phyloP scores from a whole-genome alignment of 306 rosid species.

The Cicer yamashitae region DNA sequence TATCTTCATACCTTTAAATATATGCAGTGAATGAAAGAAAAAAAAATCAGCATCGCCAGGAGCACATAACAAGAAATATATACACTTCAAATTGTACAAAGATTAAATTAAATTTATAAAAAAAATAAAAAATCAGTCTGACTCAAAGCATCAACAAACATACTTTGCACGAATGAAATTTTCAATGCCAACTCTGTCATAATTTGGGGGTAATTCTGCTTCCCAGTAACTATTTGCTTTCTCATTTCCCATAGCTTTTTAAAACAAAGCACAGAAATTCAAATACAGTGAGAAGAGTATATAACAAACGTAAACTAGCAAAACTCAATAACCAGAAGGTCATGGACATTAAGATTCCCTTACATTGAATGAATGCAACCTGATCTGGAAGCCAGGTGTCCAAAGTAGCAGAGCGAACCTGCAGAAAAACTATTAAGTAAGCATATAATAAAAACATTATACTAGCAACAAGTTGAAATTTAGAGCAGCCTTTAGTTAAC shows the following conservation, averaged over 20 bases:
- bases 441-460: slow-evolving; percentile 22
- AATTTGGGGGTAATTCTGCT: slow-evolving; percentile 94
- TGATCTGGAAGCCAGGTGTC: slow-evolving; percentile 99
- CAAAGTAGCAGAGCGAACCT: slow-evolving; percentile 97
- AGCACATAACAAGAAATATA: slow-evolving; percentile 36
- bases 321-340: slow-evolving; percentile 36
- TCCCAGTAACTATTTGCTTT: slow-evolving; percentile 95
- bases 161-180: slow-evolving; percentile 99
- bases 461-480: slow-evolving; percentile 11
- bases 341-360: slow-evolving; percentile 45
- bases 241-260: slow-evolving; percentile 94
- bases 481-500: slow-evolving; percentile 14
- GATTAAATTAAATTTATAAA: slow-evolving; percentile 16
- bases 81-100: slow-evolving; percentile 22
- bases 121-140: background rate
- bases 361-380: slow-evolving; percentile 96
- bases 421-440: slow-evolving; percentile 47
- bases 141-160: slow-evolving; percentile 50
- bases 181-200: slow-evolving; percentile 99
- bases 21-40: slow-evolving; percentile 41
- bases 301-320: slow-evolving; percentile 36
- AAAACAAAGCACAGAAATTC: slow-evolving; percentile 44
- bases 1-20: slow-evolving; percentile 88
- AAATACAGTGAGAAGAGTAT: slow-evolving; percentile 44
- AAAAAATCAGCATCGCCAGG: slow-evolving; percentile 27